Evolutionary conservation across 345 rosid genomes (phyloP).

Genomic region (Erucastrum elatum): DNA sequence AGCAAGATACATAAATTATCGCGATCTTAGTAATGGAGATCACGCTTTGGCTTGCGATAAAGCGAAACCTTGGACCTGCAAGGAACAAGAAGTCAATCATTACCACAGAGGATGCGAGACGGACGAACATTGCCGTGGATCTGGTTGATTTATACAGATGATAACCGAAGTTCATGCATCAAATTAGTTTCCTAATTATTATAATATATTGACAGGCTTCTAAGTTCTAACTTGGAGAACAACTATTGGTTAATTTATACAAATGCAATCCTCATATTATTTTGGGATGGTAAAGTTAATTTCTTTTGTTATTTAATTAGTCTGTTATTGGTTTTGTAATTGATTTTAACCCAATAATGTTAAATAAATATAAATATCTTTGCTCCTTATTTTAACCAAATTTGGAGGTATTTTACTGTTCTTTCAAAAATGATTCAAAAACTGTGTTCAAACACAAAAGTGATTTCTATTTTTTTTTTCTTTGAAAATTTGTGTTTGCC

Average conservation of each 20-base stretch:
- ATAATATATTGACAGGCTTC: neutral
- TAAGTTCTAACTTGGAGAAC: neutral
- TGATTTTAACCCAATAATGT: neutral
- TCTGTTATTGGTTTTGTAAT: neutral
- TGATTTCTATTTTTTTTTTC: no score
- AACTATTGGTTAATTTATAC: neutral
- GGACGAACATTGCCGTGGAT: neutral
- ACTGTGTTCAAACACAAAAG: no score
- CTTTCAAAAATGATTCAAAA: no score
- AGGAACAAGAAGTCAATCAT: conserved; percentile 3
- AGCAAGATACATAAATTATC: neutral
- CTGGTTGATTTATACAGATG: neutral
- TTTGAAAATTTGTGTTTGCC: no score
- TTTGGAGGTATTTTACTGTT: neutral
- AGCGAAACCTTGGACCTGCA: neutral
- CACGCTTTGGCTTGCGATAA: neutral
- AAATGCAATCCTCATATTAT: neutral
- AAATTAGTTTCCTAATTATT: neutral
- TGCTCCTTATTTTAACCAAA: neutral
- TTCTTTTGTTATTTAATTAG: neutral
- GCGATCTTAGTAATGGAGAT: neutral
- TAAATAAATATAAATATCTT: no score
- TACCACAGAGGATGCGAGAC: conserved; percentile 4
- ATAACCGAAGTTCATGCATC: neutral
- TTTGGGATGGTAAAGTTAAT: neutral